Evolutionary conservation across 352 stramenopile genomes (phyloP).

Genomic region (Phytophthora aleatoria): DNA sequence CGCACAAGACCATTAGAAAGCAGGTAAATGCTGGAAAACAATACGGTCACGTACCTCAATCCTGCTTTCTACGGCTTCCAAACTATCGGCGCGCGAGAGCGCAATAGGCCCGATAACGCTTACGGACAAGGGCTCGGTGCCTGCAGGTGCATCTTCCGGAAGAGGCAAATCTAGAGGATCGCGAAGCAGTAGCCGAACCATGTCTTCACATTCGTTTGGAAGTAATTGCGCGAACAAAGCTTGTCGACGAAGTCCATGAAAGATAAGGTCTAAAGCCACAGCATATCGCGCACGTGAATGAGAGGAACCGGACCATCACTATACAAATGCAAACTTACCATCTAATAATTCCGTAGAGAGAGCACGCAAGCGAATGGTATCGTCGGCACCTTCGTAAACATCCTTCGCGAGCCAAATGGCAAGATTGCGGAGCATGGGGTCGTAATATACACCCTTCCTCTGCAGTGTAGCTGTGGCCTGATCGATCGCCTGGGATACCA

Average conservation of each 20-base stretch:
- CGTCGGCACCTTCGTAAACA: slow-evolving; percentile 48
- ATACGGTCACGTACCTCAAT: slow-evolving; percentile 40
- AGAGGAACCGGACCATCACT: slow-evolving; percentile 1
- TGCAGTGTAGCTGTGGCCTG: slow-evolving; percentile 38
- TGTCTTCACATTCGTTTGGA: slow-evolving; percentile 46
- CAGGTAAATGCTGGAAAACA: neutral
- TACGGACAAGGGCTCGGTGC: slow-evolving; percentile 19
- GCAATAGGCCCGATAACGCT: slow-evolving; percentile 49
- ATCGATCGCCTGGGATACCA: slow-evolving; percentile 46
- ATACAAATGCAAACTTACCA: slow-evolving; percentile 31
- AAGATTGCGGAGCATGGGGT: slow-evolving; percentile 60
- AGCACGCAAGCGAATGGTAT: slow-evolving; percentile 44
- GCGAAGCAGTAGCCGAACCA: slow-evolving; percentile 54
- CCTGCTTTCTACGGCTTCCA: slow-evolving; percentile 61
- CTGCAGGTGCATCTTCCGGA: slow-evolving; percentile 15
- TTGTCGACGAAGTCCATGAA: slow-evolving; percentile 48
- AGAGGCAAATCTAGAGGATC: slow-evolving; percentile 45
- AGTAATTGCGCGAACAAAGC: slow-evolving; percentile 51
- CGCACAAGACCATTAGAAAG: neutral
- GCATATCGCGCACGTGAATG: neutral
- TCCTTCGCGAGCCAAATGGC: slow-evolving; percentile 45
- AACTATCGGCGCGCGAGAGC: slow-evolving; percentile 56
- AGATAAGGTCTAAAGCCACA: slow-evolving; percentile 45
- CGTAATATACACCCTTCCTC: slow-evolving; percentile 68
- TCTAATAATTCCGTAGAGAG: slow-evolving; percentile 48